Evolutionary conservation across 164 flowering plant species (phyloP).

Genomic region (Echeveria elegans): DNA sequence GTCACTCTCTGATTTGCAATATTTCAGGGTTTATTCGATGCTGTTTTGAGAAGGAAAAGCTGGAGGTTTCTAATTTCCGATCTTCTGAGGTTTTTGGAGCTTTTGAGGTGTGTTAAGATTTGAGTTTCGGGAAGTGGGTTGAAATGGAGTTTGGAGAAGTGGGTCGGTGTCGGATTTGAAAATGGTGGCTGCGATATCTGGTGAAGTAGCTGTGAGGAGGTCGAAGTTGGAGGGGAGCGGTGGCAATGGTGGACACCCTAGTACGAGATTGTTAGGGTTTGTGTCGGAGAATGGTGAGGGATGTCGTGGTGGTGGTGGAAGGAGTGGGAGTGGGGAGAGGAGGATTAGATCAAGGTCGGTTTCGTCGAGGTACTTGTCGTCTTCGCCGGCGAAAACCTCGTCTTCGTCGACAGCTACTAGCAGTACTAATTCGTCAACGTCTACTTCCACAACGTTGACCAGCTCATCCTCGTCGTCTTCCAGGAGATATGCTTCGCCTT

Average conservation of each 20-base stretch:
- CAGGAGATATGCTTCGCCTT: slow-evolving; percentile 59
- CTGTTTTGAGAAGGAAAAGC: background rate
- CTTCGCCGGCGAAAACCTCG: slow-evolving; percentile 47
- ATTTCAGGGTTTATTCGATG: slow-evolving; percentile 4
- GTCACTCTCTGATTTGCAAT: background rate
- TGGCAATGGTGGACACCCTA: slow-evolving; percentile 13
- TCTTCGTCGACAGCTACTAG: slow-evolving; percentile 16
- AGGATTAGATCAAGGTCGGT: slow-evolving; percentile 57
- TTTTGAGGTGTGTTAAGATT: background rate
- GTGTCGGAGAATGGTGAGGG: slow-evolving; percentile 37
- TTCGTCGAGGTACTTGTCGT: slow-evolving; percentile 70
- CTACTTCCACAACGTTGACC: slow-evolving; percentile 12
- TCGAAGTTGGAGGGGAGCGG: background rate
- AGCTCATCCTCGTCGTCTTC: slow-evolving; percentile 18
- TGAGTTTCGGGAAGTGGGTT: background rate
- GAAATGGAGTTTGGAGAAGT: background rate
- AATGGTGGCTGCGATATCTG: slow-evolving; percentile 75
- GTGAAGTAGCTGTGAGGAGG: slow-evolving; percentile 6
- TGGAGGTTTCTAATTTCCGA: background rate
- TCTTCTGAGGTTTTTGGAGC: background rate
- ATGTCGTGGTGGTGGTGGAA: slow-evolving; percentile 23
- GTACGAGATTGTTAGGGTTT: slow-evolving; percentile 34
- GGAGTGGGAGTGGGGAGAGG: slow-evolving; percentile 21
- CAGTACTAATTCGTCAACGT: slow-evolving; percentile 11
- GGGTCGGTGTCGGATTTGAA: slow-evolving; percentile 20